Evolutionary conservation across 345 rosid genomes (phyloP), one percentile per base, ranked within the genome.

Genomic region (Carallia brachiata): DNA sequence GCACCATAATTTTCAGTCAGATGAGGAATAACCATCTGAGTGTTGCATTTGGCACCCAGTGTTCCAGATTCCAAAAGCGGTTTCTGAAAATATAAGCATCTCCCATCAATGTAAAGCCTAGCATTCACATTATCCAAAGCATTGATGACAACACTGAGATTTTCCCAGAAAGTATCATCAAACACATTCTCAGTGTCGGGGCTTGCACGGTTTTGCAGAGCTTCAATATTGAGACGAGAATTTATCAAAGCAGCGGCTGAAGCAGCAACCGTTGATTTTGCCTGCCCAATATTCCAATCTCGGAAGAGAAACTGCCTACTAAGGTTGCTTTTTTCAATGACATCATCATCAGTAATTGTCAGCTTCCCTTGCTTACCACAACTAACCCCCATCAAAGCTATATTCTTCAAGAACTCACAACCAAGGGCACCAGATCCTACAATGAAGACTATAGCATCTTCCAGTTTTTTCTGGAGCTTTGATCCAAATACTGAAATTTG

Each of bases 381-480:
- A 23, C 95, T 84, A 68, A 95, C 95, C 60, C 99, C 99, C 97
- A 95, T 95, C 75, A 95, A 70, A 58, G 91, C 99, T 62, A 92
- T 62, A 78, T 95, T 95, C 85, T 95, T 95, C 73, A 92, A 83
- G 78, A 95, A 90, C 75, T 95, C 99, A 52, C 99, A 95, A 32
- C 99, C 99, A 58, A 95, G 88, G 8, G 97, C 99, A 74, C 99
- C 99, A 72, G 99, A 92, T 73, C 99, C 99, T 16, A 95, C 97
- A 1, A 88, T 75, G 71, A 91, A 95, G 28, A 86, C 82, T 58
- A 69, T 81, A 36, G 99, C 93, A 85, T 90, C 90, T 80, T 90
- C 91, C 71, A 95, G 79, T 65, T 92, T 95, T 82, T 95, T 83
- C 81, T 95, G 99, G 68, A 95, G 85, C 81, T 82, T 85, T 48